Evolutionary conservation across 108 stramenopile genomes (phyloP), one percentile per base, ranked within the genome.

Genomic region (Skeletonema menzelii): DNA sequence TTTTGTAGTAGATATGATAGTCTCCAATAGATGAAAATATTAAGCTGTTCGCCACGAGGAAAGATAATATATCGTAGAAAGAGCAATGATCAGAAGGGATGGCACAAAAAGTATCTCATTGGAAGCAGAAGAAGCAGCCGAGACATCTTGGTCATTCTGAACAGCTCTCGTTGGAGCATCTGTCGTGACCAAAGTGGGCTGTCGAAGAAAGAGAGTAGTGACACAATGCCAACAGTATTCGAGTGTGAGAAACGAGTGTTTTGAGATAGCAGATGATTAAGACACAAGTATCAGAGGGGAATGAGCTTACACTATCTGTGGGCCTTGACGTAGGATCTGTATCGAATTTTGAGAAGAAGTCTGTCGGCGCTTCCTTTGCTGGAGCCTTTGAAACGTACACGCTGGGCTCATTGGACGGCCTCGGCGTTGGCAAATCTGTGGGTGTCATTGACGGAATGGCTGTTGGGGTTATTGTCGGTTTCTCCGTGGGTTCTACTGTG

Each of bases 331-430:
- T n/a, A n/a, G n/a, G n/a, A n/a, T 49, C 47, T 5, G 47, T 49
- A 20, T 49, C 49, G 49, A 53, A 53, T 22, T 53, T 53, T 8
- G 49, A 53, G 20, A 53, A 53, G 49, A 53, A 53, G 49, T 53
- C 49, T 20, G 49, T 53, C 7, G 49, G 49, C 4, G 49, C 49
- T 24, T 53, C 22, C 49, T 53, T 53, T 10, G 49, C 49, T 8
- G 49, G 49, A 53, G 49, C 49, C 49, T 53, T 20, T 5, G 49
- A 24, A 53, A 53, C 22, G 49, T 22, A 53, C 22, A 22, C 49
- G 20, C 49, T 53, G 5, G 49, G 49, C 10, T 53, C 49, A 22
- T 8, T 53, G 8, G 49, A 53, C 6, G 49, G 49, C 10, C 22
- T 53, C n/a, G 49, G 49, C 49, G 49, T 53, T n/a, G 49, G 49